phyloP scores from a whole-genome alignment of 148 eudicot species.

The Fallopia convolvulus region DNA sequence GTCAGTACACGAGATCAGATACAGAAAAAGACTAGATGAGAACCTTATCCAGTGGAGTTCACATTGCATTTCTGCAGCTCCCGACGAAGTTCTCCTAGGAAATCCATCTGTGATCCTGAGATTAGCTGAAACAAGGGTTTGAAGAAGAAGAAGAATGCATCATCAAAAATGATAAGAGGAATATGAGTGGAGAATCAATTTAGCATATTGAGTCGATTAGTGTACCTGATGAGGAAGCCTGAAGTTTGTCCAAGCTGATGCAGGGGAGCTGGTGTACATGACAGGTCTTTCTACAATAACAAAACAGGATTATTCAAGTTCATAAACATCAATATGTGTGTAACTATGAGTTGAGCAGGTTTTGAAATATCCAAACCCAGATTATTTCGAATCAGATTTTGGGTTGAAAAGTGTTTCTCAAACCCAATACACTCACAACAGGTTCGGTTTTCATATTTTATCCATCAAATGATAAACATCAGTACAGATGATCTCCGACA shows the following conservation, averaged over 20 bases:
- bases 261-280: conserved; percentile 51
- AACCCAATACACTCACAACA: not conserved
- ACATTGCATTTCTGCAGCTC: conserved; percentile 42
- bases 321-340: not conserved
- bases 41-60: conserved; percentile 6
- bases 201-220: not conserved
- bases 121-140: conserved; percentile 28
- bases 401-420: not conserved
- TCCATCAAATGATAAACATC: not conserved
- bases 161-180: not conserved
- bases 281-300: conserved; percentile 56
- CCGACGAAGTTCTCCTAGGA: conserved; percentile 46
- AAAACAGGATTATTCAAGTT: not conserved
- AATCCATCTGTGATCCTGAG: conserved; percentile 34
- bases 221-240: conserved; percentile 72
- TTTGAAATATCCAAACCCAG: not conserved
- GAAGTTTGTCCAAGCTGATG: conserved; percentile 56
- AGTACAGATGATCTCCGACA: not conserved
- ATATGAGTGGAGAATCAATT: not conserved
- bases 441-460: too few species aligned
- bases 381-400: not conserved
- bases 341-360: not conserved
- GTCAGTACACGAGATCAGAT: not conserved
- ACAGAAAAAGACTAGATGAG: not conserved
- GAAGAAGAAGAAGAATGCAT: conserved; percentile 5